Percentiles rank a stretch among this genome's conserved stretches.
Conservation (phyloP, 2,329 filamentous ascomycete genomes). For the Arachnomyces sp. region DNA sequence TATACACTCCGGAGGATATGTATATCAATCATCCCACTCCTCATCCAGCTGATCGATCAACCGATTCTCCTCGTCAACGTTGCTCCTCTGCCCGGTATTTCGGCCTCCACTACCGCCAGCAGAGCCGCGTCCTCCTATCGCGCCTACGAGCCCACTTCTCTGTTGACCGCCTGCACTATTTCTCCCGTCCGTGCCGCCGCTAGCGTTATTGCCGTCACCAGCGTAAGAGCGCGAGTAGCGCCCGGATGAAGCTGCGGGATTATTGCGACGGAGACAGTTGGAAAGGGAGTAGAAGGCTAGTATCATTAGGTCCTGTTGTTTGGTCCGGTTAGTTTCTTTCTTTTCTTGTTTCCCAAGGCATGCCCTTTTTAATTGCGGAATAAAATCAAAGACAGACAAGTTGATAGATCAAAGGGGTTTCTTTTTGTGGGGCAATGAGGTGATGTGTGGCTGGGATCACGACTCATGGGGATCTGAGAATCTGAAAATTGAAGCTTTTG, state of each 20-base stretch:
- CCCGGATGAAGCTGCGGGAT: constrained; percentile 19
- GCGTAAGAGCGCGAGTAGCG: constrained; percentile 28
- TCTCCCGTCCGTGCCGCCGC: constrained; percentile 7
- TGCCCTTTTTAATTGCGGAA: no score
- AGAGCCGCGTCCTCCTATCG: constrained; percentile 25
- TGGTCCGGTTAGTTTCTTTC: background rate
- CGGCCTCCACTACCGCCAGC: constrained; percentile 29
- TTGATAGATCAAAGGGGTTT: constrained; percentile 6
- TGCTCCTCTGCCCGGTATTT: constrained; percentile 26
- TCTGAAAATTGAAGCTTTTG: no score
- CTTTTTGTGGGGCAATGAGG: constrained; percentile 10
- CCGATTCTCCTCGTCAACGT: constrained; percentile 77
- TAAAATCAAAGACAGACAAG: no score
- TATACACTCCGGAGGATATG: background rate
- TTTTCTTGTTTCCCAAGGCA: no score
- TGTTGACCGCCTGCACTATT: constrained; percentile 5
- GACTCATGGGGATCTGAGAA: no score
- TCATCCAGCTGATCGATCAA: constrained; percentile 94
- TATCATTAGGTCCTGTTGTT: constrained; percentile 38
- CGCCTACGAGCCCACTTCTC: constrained; percentile 26
- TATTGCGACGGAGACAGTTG: constrained; percentile 29
- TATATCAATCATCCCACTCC: constrained; percentile 73
- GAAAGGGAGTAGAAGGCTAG: constrained; percentile 40
- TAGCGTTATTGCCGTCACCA: constrained; percentile 14
- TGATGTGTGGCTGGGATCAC: no score